Conservation (phyloP, 2,329 filamentous ascomycete genomes). For the Colletotrichum echinochloae region DNA sequence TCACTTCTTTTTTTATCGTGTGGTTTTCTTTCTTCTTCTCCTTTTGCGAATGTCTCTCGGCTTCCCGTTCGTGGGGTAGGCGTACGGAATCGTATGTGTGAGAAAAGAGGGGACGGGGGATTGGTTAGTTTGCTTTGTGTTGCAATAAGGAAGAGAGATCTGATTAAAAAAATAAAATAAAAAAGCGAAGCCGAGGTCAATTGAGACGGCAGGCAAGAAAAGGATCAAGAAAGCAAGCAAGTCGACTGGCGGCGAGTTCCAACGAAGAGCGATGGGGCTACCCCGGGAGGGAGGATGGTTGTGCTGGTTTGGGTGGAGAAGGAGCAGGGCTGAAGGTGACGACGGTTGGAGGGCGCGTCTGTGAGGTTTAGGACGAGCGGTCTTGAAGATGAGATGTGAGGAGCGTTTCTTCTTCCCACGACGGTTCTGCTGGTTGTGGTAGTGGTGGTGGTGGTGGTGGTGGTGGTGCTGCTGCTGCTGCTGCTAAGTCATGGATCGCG, state of each 20-base stretch:
- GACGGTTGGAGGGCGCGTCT: slow-evolving; percentile 35
- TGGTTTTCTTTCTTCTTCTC: too few relatives aligned
- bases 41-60: slow-evolving; percentile 4
- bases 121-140: slow-evolving; percentile 26
- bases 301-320: slow-evolving; percentile 35
- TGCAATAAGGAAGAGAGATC: slow-evolving; percentile 37
- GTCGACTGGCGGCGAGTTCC: slow-evolving; percentile 8
- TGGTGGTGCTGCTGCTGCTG: background rate
- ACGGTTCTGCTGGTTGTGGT: slow-evolving; percentile 21
- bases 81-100: slow-evolving; percentile 12
- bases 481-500: background rate
- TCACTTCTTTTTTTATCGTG: too few relatives aligned
- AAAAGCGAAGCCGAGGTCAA: background rate
- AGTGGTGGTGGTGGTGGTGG: too few relatives aligned
- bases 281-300: slow-evolving; percentile 13
- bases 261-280: slow-evolving; percentile 2
- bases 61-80: slow-evolving; percentile 9
- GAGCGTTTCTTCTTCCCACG: slow-evolving; percentile 37
- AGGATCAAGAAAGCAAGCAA: background rate
- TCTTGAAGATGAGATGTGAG: slow-evolving; percentile 40
- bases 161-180: slow-evolving; percentile 24
- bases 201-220: background rate
- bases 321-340: slow-evolving; percentile 37
- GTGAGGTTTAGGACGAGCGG: slow-evolving; percentile 37
- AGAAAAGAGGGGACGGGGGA: slow-evolving; percentile 2